Evolutionary conservation across 495 filamentous ascomycete genomes (phyloP), one percentile per base, ranked within the genome.

Genomic region (Aspergillus nanangensis): DNA sequence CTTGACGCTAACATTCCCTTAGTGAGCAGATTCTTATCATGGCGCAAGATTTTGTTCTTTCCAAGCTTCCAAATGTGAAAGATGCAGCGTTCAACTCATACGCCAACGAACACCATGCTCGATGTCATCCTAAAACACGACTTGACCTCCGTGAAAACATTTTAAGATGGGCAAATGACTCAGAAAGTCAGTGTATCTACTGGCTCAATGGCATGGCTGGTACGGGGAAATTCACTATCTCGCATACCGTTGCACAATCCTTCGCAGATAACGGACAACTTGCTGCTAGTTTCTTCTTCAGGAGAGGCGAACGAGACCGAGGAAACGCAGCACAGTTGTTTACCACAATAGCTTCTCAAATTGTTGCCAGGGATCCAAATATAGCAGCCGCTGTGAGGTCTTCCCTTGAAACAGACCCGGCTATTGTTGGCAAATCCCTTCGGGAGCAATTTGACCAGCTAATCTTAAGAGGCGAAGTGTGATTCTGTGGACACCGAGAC

Each of bases 211-310:
- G 31, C 9, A 34, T 4, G 31, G n/a, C n/a, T n/a, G n/a, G n/a
- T n/a, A n/a, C n/a, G n/a, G n/a, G n/a, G n/a, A n/a, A n/a, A n/a
- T n/a, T 11, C 31, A 11, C 13, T 11, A 41, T 15, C 19, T 14
- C 63, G 31, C 57, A 59, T 10, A 63, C 61, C 11, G 20, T 70
- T 0, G 61, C 61, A 13, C 29, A n/a, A 1, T 40, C 8, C 4
- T 41, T 61, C 15, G 38, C 53, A 3, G 20, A 55, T 0, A 31
- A 35, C 1, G 24, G 48, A 0, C 29, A 31, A 8, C 54, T 70
- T n/a, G 64, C 55, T 8, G 67, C 56, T 0, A 73, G 63, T 52
- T 77, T 78, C 56, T 76, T 81, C 61, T 81, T 79, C 55, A 74
- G 70, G 34, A 65, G 64, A 34, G 31, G 31, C 3, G 31, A 34